These are phyloP conservation scores for Suhomyces guaymorum DNA, from an alignment of 1,139 yeast species.

Conservation along the genomic window DNA sequence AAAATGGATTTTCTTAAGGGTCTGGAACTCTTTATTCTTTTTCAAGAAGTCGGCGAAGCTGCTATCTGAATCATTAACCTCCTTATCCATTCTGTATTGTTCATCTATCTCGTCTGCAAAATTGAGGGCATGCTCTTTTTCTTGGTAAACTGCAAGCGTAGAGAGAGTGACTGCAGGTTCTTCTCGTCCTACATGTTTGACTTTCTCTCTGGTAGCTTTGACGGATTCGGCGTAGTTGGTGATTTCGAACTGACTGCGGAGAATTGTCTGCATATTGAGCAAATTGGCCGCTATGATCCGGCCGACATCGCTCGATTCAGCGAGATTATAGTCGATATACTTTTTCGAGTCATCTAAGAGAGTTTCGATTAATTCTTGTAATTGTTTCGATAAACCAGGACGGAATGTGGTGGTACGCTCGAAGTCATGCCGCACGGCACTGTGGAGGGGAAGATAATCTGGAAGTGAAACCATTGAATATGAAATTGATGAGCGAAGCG, in stretches of 20 bases:
- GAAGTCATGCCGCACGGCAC: conserved; percentile 12
- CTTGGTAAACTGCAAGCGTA: conserved; percentile 11
- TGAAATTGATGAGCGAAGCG: too few relatives aligned
- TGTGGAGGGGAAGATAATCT: conserved; percentile 16
- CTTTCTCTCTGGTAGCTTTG: conserved; percentile 12
- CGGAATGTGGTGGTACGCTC: conserved; percentile 13
- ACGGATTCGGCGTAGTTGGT: conserved; percentile 9
- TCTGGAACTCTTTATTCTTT: conserved; percentile 21
- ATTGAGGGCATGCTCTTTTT: conserved; percentile 11
- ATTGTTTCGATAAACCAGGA: conserved; percentile 9
- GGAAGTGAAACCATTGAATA: too few relatives aligned
- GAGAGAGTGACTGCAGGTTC: conserved; percentile 15
- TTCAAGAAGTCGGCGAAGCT: conserved; percentile 7
- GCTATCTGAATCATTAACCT: conserved; percentile 4
- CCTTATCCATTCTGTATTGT: conserved; percentile 10
- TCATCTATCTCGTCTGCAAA: conserved; percentile 15
- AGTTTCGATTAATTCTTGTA: conserved; percentile 11
- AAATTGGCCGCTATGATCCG: conserved; percentile 4
- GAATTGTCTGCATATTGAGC: conserved; percentile 4
- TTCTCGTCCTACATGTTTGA: conserved; percentile 10
- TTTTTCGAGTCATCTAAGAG: conserved; percentile 11
- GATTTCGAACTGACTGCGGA: conserved; percentile 5
- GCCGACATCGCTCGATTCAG: conserved; percentile 8
- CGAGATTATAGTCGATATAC: conserved; percentile 14
- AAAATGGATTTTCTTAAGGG: conserved; percentile 28